A percentile compares a stretch with the other conserved stretches of the same genome.
phyloP scores from a whole-genome alignment of 108 stramenopile genomes.

The Chaetoceros muelleri region DNA sequence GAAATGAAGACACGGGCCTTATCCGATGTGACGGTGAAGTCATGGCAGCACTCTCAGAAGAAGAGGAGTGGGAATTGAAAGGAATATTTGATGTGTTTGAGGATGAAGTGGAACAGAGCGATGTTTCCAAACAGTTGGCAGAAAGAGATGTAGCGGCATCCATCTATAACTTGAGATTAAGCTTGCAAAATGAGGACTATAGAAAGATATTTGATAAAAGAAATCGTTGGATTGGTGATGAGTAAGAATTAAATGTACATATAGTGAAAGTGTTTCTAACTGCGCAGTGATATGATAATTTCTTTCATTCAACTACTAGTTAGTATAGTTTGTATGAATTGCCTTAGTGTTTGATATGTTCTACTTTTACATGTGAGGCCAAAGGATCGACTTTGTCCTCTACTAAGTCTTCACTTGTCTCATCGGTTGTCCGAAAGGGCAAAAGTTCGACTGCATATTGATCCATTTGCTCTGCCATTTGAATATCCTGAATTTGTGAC shows the following conservation, averaged over 20 bases:
- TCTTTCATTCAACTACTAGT: neutral
- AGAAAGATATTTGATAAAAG: conserved; percentile 64
- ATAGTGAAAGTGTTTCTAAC: neutral
- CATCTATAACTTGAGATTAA: conserved; percentile 47
- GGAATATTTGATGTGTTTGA: conserved; percentile 33
- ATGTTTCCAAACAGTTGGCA: conserved; percentile 14
- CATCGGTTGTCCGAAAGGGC: conserved; percentile 7
- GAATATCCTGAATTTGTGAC: conserved; percentile 30
- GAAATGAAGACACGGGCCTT: conserved; percentile 27
- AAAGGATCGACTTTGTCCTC: no score
- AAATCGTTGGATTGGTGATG: conserved; percentile 77
- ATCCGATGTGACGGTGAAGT: conserved; percentile 63
- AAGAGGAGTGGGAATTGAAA: conserved; percentile 64
- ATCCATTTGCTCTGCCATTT: conserved; percentile 76
- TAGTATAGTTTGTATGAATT: no score
- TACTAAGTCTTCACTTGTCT: neutral
- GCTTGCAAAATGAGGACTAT: conserved; percentile 55
- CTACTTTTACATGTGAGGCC: no score
- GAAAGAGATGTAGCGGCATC: conserved; percentile 59
- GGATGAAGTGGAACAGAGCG: conserved; percentile 20
- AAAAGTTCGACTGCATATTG: conserved; percentile 42
- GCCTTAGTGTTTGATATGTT: no score
- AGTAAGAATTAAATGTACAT: conserved; percentile 17
- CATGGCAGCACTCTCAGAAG: conserved; percentile 59
- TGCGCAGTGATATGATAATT: neutral